Evolutionary conservation across 768 basidiomycete species (phyloP).

Genomic region (Solioccasus polychromus): DNA sequence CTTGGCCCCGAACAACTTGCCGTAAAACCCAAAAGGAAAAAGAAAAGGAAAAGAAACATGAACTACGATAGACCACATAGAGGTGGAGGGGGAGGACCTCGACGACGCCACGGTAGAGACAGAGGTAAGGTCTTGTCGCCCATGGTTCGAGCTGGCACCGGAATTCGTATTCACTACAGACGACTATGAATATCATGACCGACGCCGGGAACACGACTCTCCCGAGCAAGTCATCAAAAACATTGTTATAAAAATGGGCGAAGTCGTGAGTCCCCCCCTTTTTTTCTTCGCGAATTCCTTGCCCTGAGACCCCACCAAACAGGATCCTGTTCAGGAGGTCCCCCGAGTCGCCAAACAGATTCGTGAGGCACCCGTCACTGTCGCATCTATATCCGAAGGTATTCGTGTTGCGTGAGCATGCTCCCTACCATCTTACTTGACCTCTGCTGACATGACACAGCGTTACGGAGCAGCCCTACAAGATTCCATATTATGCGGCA

Average conservation of each 20-base stretch:
- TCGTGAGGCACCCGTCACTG: conserved; percentile 53
- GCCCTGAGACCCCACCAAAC: conserved; percentile 1
- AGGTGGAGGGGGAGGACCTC: conserved; percentile 44
- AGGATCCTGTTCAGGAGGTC: conserved; percentile 74
- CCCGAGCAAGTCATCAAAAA: conserved; percentile 70
- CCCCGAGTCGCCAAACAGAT: conserved; percentile 64
- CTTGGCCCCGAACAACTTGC: not conserved
- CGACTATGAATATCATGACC: conserved; percentile 59
- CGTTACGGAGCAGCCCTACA: conserved; percentile 90
- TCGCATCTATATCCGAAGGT: conserved; percentile 68
- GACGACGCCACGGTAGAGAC: conserved; percentile 41
- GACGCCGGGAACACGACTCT: conserved; percentile 65
- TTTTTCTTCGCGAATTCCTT: no score
- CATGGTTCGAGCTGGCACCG: not conserved
- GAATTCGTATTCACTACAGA: conserved; percentile 37
- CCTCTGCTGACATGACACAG: conserved; percentile 36
- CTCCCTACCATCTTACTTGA: not conserved
- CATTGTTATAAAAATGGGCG: conserved; percentile 70
- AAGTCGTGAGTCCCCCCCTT: conserved; percentile 60
- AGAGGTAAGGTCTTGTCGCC: conserved; percentile 46
- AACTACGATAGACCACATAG: conserved; percentile 54
- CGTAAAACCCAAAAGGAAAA: no score
- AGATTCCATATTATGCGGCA: conserved; percentile 86
- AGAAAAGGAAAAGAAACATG: conserved; percentile 35
- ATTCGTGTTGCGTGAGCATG: conserved; percentile 62